Evolutionary conservation across 1,284 basidiomycete genomes (phyloP).

Genomic region (Naganishia liquefaciens): DNA sequence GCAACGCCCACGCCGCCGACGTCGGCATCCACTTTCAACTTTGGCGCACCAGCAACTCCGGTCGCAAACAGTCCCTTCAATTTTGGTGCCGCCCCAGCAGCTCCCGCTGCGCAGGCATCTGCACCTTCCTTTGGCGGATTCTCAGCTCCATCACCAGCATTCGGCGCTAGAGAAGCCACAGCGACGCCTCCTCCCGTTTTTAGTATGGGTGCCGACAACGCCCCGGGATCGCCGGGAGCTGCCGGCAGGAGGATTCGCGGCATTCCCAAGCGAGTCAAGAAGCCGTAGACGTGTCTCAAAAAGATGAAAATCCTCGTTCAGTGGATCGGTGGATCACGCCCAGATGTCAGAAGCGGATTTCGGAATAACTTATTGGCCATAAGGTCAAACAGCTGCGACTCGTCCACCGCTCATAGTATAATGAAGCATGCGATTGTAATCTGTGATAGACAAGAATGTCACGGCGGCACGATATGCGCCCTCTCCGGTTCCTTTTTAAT

Average conservation of each 20-base stretch:
- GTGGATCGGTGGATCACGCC: too few relatives aligned
- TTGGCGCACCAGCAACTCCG: constrained; percentile 6
- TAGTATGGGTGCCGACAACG: constrained; percentile 28
- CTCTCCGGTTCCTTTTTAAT: too few relatives aligned
- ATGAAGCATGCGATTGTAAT: too few relatives aligned
- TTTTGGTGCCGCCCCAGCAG: constrained; percentile 9
- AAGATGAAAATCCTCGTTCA: too few relatives aligned
- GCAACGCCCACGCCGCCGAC: constrained; percentile 8
- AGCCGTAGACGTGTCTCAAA: neutral
- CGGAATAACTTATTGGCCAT: too few relatives aligned
- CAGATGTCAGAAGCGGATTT: too few relatives aligned
- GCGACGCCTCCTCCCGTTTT: constrained; percentile 28
- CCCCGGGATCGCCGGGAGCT: constrained; percentile 22
- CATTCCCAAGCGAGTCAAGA: constrained; percentile 24
- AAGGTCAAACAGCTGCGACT: too few relatives aligned
- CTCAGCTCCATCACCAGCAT: constrained; percentile 10
- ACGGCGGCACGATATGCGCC: too few relatives aligned
- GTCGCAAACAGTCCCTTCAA: neutral
- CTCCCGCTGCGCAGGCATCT: neutral
- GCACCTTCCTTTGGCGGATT: constrained; percentile 19
- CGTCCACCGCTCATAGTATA: too few relatives aligned
- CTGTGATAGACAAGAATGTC: too few relatives aligned
- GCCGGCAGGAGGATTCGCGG: constrained; percentile 21
- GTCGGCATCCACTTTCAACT: constrained; percentile 3
- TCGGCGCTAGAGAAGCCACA: constrained; percentile 19